These are phyloP conservation scores for cucumber (Cucumis sativus) DNA, from an alignment of 306 rosid genomes.

Conservation along the genomic window Cucumber_9930_V3 NC_026659.2:406501-407000, in stretches of 20 bases:
- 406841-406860: slow-evolving; percentile 36
- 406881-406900: slow-evolving; percentile 51
- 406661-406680: slow-evolving; percentile 36
- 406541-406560: slow-evolving; percentile 23
- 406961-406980: background rate
- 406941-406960: slow-evolving; percentile 62
- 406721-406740: slow-evolving; percentile 42
- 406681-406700: slow-evolving; percentile 25
- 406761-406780: slow-evolving; percentile 33
- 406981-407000: slow-evolving; percentile 11
- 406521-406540: slow-evolving; percentile 17
- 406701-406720: slow-evolving; percentile 35
- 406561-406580: slow-evolving; percentile 17
- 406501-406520: slow-evolving; percentile 58
- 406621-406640: slow-evolving; percentile 34
- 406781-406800: slow-evolving; percentile 17
- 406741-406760: slow-evolving; percentile 34
- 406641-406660: slow-evolving; percentile 46
- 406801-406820: slow-evolving; percentile 16
- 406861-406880: slow-evolving; percentile 37
- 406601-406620: slow-evolving; percentile 38
- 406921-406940: slow-evolving; percentile 27
- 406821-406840: slow-evolving; percentile 33
- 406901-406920: slow-evolving; percentile 36
- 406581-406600: slow-evolving; percentile 51